phyloP scores from a whole-genome alignment of 306 rosid species.

The Cajanus cajan region DNA sequence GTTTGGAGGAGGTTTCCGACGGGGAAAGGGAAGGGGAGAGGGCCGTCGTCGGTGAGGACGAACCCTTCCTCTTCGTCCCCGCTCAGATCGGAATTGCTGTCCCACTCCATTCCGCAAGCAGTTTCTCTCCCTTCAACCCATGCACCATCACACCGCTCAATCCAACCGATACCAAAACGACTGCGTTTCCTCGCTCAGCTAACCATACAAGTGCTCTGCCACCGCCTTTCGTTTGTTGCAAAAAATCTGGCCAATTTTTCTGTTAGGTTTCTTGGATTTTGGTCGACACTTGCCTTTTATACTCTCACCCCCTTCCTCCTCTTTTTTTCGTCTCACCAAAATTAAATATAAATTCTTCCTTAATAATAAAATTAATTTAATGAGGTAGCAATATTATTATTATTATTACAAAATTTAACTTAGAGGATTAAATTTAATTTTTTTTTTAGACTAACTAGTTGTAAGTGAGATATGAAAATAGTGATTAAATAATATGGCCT shows the following conservation, averaged over 20 bases:
- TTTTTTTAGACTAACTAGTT: too few species aligned
- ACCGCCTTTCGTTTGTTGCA: slow-evolving; percentile 1
- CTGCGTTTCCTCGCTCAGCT: too few species aligned
- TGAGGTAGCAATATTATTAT: too few species aligned
- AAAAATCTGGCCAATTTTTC: neutral
- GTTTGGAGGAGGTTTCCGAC: slow-evolving; percentile 47
- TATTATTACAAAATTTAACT: too few species aligned
- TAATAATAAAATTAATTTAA: too few species aligned
- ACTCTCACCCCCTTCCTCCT: neutral
- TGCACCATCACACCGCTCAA: too few species aligned
- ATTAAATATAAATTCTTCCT: too few species aligned
- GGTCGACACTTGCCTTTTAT: neutral
- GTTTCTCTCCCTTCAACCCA: neutral
- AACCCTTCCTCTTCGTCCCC: slow-evolving; percentile 70
- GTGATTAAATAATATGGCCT: neutral
- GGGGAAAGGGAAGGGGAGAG: slow-evolving; percentile 65
- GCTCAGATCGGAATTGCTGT: slow-evolving; percentile 97
- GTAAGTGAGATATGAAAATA: neutral
- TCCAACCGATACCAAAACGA: too few species aligned
- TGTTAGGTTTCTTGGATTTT: neutral
- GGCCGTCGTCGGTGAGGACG: slow-evolving; percentile 33
- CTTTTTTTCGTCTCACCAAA: neutral
- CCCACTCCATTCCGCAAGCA: slow-evolving; percentile 82
- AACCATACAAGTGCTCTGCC: neutral
- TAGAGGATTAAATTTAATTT: too few species aligned